Evolutionary conservation across 371 early-diverging fungal species (phyloP), one percentile per base, ranked within the genome.

Genomic region (Mucor sp.): DNA sequence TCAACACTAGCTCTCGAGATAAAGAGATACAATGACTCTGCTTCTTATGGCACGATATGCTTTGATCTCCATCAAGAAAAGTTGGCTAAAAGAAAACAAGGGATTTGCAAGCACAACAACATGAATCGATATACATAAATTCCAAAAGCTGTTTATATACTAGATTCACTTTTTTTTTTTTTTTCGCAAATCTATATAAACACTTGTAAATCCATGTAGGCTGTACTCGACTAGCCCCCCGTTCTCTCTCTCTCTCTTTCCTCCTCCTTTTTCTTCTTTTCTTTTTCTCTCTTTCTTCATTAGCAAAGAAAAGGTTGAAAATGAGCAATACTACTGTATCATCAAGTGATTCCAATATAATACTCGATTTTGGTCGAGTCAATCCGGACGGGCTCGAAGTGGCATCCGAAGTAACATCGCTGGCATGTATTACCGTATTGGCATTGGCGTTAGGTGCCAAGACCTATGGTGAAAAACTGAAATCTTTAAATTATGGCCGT

Each of bases 361-460:
- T 48, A 41, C 14, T 71, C 12, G 65, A 65, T 28, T 48, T 50
- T 5, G 63, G 55, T 8, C 4, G 61, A 14, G 62, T 69, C 11
- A 71, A 72, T 14, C 82, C 82, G 19, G 82, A 81, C 69, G 44
- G 53, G 1, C 32, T 75, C 7, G 83, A 82, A 58, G 67, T 80
- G 6, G 63, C 62, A 4, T 78, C 83, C 14, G 79, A 82, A 48
- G 43, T 76, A 48, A 75, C 74, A 15, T 82, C 79, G n/a, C 41
- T 82, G 25, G 27, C 66, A 11, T 82, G 83, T 65, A 76, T 82
- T 43, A 80, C 79, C 6, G 74, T 80, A 4, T 50, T 83, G 12
- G 78, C 81, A 11, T 37, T 58, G 39, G 77, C 78, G 12, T 33
- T 78, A 8, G 83, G 83, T 39, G 66, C 79, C 44, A 83, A 80